Percentiles rank a stretch among this genome's conserved stretches.
phyloP scores from a whole-genome alignment of 768 basidiomycete species.

The Rhizopogon rudus region DNA sequence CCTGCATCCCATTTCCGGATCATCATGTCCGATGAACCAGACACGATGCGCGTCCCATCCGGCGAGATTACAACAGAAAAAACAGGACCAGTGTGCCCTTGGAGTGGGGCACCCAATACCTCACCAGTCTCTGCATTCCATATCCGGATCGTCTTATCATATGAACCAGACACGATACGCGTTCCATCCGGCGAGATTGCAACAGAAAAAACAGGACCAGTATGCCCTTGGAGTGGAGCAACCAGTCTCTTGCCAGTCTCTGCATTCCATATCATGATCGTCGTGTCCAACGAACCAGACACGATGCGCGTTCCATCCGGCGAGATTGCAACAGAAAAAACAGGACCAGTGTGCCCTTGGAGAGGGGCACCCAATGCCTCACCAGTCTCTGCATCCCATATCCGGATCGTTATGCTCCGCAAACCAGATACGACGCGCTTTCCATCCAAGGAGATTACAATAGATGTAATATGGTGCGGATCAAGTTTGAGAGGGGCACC shows the following conservation, averaged over 20 bases:
- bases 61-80: background rate
- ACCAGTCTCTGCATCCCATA: no score
- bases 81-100: background rate
- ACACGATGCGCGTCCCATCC: background rate
- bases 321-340: conserved; percentile 37
- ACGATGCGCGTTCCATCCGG: conserved; percentile 82
- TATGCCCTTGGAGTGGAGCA: background rate
- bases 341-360: background rate
- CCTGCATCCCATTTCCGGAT: background rate
- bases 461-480: no score
- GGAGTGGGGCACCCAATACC: background rate
- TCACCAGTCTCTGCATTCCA: background rate
- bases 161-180: conserved; percentile 8
- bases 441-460: no score
- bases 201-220: conserved; percentile 3
- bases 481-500: no score
- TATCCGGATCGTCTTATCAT: conserved; percentile 3
- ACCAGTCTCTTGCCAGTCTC: background rate
- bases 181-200: conserved; percentile 10
- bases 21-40: background rate
- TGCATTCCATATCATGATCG: conserved; percentile 68
- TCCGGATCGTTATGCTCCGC: no score
- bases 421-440: no score
- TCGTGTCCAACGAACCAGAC: conserved; percentile 76
- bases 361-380: background rate